Conservation (phyloP, 768 basidiomycete genomes). For the Rhizopogon roseolus region DNA sequence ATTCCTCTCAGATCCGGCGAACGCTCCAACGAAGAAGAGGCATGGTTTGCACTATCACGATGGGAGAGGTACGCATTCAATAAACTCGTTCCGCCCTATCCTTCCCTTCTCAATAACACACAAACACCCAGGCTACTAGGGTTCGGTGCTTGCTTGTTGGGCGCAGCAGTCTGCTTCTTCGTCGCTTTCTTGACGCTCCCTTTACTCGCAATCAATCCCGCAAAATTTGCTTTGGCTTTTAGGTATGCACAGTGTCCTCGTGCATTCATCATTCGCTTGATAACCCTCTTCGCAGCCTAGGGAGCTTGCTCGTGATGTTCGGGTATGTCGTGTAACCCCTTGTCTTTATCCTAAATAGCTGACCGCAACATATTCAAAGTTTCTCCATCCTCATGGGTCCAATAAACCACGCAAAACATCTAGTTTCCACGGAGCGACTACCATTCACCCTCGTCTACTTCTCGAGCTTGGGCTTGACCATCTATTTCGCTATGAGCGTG, state of each 20-base stretch:
- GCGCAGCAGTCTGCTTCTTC: constrained; percentile 91
- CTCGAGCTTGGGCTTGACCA: constrained; percentile 73
- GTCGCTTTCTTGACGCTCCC: constrained; percentile 82
- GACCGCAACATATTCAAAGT: constrained; percentile 28
- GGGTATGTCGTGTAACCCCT: constrained; percentile 48
- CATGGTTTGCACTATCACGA: constrained; percentile 86
- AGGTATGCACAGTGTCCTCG: constrained; percentile 38
- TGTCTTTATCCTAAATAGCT: not conserved
- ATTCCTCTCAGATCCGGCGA: constrained; percentile 82
- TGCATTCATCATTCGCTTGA: not conserved
- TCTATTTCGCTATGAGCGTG: constrained; percentile 91
- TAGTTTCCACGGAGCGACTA: constrained; percentile 74
- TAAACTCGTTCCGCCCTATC: not conserved
- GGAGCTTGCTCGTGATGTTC: constrained; percentile 93
- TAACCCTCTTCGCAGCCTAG: constrained; percentile 47
- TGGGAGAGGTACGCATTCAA: constrained; percentile 75
- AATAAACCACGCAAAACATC: constrained; percentile 87
- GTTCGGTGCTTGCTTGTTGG: constrained; percentile 84
- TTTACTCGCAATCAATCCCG: constrained; percentile 64
- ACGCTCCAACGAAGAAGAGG: constrained; percentile 90
- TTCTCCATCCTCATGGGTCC: constrained; percentile 89
- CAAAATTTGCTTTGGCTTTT: constrained; percentile 90
- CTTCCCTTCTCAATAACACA: not conserved
- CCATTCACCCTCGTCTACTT: constrained; percentile 86
- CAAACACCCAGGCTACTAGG: constrained; percentile 68